These are phyloP conservation scores for Aspergillus affinis DNA, from an alignment of 495 filamentous ascomycete genomes.

Conservation along the genomic window DNA sequence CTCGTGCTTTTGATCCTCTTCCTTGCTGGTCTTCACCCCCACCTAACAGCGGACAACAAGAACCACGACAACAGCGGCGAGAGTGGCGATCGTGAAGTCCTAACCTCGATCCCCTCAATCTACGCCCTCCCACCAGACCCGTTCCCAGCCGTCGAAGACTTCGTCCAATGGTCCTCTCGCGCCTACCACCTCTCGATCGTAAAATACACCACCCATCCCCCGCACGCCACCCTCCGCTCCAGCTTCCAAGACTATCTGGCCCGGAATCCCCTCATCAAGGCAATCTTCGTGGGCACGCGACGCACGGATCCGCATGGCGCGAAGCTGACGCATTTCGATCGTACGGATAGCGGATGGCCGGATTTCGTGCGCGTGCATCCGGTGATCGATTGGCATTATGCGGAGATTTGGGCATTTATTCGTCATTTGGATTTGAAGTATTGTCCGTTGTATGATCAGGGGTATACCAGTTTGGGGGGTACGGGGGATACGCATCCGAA, in stretches of 20 bases:
- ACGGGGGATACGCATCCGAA: slow-evolving; percentile 90
- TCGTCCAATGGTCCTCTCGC: slow-evolving; percentile 62
- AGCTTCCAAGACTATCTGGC: slow-evolving; percentile 77
- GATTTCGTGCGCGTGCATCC: slow-evolving; percentile 90
- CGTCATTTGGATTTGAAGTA: slow-evolving; percentile 74
- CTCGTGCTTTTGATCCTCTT: slow-evolving; percentile 89
- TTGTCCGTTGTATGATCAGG: slow-evolving; percentile 80
- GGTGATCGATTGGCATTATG: slow-evolving; percentile 96
- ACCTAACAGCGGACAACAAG: background rate
- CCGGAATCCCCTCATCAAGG: slow-evolving; percentile 61
- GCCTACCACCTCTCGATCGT: slow-evolving; percentile 75
- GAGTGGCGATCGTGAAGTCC: slow-evolving; percentile 6
- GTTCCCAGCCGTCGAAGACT: slow-evolving; percentile 81
- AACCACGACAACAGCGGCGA: background rate
- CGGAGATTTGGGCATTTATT: slow-evolving; percentile 93
- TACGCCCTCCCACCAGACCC: slow-evolving; percentile 82
- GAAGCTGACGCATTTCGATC: slow-evolving; percentile 73
- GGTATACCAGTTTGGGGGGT: slow-evolving; percentile 85
- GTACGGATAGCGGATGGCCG: slow-evolving; percentile 89
- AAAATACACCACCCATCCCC: slow-evolving; percentile 65
- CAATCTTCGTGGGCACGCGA: slow-evolving; percentile 89
- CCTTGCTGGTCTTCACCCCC: slow-evolving; percentile 62
- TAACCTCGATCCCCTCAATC: slow-evolving; percentile 65
- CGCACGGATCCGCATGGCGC: slow-evolving; percentile 90
- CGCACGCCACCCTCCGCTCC: slow-evolving; percentile 47